These are phyloP conservation scores for Plasmodium gallinaceum DNA, from an alignment of 169 alveolate genomes.

Conservation along the genomic window DNA sequence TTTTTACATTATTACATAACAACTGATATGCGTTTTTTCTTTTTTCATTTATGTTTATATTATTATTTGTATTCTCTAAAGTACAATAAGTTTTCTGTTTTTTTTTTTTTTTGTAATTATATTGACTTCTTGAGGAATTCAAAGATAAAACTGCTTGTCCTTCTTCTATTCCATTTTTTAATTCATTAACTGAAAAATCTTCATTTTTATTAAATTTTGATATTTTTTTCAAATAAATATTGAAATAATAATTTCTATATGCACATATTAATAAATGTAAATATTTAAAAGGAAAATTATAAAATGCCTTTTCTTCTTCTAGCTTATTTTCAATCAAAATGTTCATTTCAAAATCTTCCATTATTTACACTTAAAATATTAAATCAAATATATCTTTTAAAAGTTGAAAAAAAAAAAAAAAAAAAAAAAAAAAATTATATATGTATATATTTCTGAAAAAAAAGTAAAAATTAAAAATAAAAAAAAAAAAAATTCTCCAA, in stretches of 20 bases:
- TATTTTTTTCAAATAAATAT: conserved; percentile 18
- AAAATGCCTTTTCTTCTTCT: conserved; percentile 58
- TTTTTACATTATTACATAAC: neutral
- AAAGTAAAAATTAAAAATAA: neutral
- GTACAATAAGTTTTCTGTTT: conserved; percentile 12
- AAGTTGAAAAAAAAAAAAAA: neutral
- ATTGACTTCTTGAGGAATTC: conserved; percentile 16
- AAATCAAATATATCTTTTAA: neutral
- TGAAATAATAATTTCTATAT: conserved; percentile 36
- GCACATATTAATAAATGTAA: conserved; percentile 46
- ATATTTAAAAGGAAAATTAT: conserved; percentile 42
- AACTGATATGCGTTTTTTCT: neutral
- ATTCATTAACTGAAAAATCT: neutral
- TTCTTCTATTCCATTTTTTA: conserved; percentile 6
- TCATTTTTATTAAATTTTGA: conserved; percentile 7
- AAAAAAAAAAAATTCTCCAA: neutral
- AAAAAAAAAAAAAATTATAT: neutral
- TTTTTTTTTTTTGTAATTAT: conserved; percentile 63
- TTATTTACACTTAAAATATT: conserved; percentile 9
- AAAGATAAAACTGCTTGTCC: conserved; percentile 4
- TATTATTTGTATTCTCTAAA: neutral
- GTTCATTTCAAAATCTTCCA: conserved; percentile 59
- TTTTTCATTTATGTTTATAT: neutral
- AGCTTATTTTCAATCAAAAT: conserved; percentile 32
- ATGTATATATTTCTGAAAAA: neutral